Evolutionary conservation across 441 rosid genomes (phyloP), one percentile per base, ranked within the genome.

Genomic region (Sinapis alba): DNA sequence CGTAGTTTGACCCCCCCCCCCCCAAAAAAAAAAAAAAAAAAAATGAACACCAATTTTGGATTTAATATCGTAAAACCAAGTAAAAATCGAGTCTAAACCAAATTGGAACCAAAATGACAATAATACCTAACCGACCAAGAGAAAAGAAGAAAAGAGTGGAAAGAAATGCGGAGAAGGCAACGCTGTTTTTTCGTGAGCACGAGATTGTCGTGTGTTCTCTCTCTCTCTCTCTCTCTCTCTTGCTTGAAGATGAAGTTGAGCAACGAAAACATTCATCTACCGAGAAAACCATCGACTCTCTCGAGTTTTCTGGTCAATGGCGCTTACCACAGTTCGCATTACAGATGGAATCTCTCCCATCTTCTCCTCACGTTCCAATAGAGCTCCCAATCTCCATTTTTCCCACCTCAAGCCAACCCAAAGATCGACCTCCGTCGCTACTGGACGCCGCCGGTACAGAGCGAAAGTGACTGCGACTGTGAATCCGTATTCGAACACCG

Each of bases 161-260:
- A 34, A 23, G 18, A 72, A 62, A 26, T 57, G 59, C 67, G 72
- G 61, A 66, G 67, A 65, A 65, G 2, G 61, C 38, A 43, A 57
- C 2, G 78, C 72, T 60, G 73, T 60, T 67, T 74, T 74, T 56
- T 61, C 73, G 72, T 69, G 79, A 11, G 23, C 79, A 75, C 74
- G 79, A 56, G 38, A 45, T 54, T 65, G 23, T 61, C 73, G 79
- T 68, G 73, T 68, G 73, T 66, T 74, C 72, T 75, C 73, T 5
- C n/a, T 36, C 51, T n/a, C n/a, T 74, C 72, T 75, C 73, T 5
- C n/a, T 36, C 51, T 74, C 72, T 75, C 73, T 5, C n/a, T 36
- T 36, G 26, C 32, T 47, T 64, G 75, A 76, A 75, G 72, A 65
- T 24, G 80, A 71, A 63, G 67, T 57, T 57, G 36, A 45, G 19